Evolutionary conservation across 495 filamentous ascomycete species (phyloP).

Genomic region (Daldinia vernicosa): DNA sequence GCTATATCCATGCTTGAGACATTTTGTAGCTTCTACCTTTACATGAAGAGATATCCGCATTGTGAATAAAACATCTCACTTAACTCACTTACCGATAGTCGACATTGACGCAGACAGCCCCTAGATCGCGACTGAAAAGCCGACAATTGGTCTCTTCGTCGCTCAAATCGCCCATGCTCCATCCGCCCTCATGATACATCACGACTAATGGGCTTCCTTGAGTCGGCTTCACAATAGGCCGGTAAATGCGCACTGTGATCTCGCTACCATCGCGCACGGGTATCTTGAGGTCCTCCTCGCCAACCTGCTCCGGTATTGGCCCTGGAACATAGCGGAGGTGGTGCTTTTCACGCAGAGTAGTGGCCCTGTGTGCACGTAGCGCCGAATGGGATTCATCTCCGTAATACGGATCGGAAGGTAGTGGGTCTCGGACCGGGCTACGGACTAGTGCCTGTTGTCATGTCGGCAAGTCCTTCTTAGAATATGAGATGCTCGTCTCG

Average conservation of each 20-base stretch:
- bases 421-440: slow-evolving; percentile 27
- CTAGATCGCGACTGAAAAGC: slow-evolving; percentile 44
- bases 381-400: slow-evolving; percentile 34
- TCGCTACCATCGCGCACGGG: slow-evolving; percentile 52
- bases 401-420: slow-evolving; percentile 43
- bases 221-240: slow-evolving; percentile 42
- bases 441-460: slow-evolving; percentile 21
- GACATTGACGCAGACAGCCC: slow-evolving; percentile 53
- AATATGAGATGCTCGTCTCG: neutral
- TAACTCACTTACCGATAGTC: slow-evolving; percentile 49
- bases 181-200: slow-evolving; percentile 58
- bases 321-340: slow-evolving; percentile 42
- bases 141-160: slow-evolving; percentile 48
- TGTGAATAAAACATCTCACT: neutral
- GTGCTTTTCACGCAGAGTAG: slow-evolving; percentile 39
- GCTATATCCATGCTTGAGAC: neutral
- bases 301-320: slow-evolving; percentile 36
- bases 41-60: neutral
- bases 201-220: slow-evolving; percentile 54
- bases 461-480: slow-evolving; percentile 6
- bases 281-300: slow-evolving; percentile 48
- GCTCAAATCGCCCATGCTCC: slow-evolving; percentile 51
- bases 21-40: neutral
- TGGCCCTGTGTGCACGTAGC: slow-evolving; percentile 30
- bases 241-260: slow-evolving; percentile 51